These are phyloP conservation scores for Candida nonsorbophila DNA, from an alignment of 805 yeast species.

Conservation along the genomic window DNA sequence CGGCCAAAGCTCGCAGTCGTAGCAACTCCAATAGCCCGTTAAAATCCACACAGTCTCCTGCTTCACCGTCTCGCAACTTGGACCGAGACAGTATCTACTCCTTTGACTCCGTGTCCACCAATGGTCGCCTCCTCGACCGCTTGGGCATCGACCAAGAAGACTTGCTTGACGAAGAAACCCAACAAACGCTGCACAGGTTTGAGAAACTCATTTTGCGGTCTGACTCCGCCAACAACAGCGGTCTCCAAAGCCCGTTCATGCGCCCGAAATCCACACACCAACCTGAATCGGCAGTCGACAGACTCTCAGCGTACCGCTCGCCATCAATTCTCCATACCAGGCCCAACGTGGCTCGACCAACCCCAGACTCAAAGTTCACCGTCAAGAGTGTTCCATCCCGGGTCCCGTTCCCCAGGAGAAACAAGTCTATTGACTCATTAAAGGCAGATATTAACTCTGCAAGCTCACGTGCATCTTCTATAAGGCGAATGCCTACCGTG, in stretches of 20 bases:
- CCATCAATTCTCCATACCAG: not conserved
- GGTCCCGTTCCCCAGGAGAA: conserved; percentile 15
- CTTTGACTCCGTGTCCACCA: conserved; percentile 39
- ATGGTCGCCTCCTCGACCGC: conserved; percentile 36
- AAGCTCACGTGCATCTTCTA: not conserved
- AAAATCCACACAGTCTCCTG: conserved; percentile 1
- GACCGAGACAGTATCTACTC: conserved; percentile 38
- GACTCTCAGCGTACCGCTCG: not conserved
- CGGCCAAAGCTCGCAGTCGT: conserved; percentile 12
- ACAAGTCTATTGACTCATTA: conserved; percentile 19
- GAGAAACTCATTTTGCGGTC: conserved; percentile 5
- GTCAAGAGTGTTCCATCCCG: conserved; percentile 14
- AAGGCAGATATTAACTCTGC: conserved; percentile 15
- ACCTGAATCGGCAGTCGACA: too few relatives aligned
- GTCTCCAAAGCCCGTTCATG: not conserved
- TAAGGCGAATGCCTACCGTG: not conserved
- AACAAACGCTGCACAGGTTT: too few relatives aligned
- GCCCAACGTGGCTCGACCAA: conserved; percentile 1
- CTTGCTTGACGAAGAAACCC: conserved; percentile 10
- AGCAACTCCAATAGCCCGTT: conserved; percentile 1
- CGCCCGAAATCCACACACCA: conserved; percentile 1
- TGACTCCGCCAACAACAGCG: not conserved
- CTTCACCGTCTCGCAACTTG: conserved; percentile 1
- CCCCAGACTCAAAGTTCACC: conserved; percentile 3
- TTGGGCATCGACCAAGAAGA: conserved; percentile 24